phyloP scores from a whole-genome alignment of 148 eudicot species.

The Oxyria digyna region DNA sequence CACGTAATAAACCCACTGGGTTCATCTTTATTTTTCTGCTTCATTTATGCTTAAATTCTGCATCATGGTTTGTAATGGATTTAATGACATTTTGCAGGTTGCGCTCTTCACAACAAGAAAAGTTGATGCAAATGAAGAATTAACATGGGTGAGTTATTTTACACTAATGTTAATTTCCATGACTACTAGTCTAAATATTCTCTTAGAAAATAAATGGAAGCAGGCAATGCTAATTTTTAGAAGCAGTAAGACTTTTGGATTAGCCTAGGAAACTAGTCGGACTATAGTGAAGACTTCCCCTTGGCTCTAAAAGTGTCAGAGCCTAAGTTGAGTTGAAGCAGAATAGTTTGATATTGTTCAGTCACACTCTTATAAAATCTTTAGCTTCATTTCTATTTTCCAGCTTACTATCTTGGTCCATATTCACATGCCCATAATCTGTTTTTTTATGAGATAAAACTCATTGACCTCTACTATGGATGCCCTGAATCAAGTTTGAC shows the following conservation, averaged over 20 bases:
- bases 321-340: not conserved
- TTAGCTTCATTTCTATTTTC: not conserved
- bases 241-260: not conserved
- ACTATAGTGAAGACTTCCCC: not conserved
- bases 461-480: too few species aligned
- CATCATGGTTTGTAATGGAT: not conserved
- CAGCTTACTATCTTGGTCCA: not conserved
- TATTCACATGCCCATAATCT: not conserved
- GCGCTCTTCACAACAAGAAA: slow-evolving; percentile 48
- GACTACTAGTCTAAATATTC: not conserved
- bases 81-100: slow-evolving; percentile 23
- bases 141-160: slow-evolving; percentile 46
- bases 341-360: not conserved
- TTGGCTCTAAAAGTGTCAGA: not conserved
- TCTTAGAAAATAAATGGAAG: not conserved
- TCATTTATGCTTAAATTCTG: not conserved
- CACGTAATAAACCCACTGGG: slow-evolving; percentile 2
- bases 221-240: not conserved
- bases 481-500: too few species aligned
- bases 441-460: not conserved
- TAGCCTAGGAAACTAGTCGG: not conserved
- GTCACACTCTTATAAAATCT: not conserved
- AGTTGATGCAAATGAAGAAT: slow-evolving; percentile 47
- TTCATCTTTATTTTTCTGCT: not conserved
- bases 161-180: not conserved